These are phyloP conservation scores for Meyerozyma guilliermondii DNA, from an alignment of 1,139 yeast genomes.

Conservation along the genomic window DNA sequence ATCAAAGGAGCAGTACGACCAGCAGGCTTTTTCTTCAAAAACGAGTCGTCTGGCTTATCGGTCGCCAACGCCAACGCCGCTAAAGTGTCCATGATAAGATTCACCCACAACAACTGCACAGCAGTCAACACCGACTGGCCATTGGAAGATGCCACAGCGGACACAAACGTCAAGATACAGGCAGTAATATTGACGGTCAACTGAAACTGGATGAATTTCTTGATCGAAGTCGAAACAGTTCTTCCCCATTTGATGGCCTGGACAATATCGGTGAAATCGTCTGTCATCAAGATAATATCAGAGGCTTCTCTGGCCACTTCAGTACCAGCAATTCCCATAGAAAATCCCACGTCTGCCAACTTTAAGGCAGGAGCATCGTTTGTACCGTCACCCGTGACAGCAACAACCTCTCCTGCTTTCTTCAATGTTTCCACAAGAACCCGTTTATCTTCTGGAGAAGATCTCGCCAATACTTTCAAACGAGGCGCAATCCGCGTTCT, in stretches of 20 bases:
- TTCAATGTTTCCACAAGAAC: conserved; percentile 79
- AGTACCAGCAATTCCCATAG: conserved; percentile 92
- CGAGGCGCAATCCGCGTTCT: conserved; percentile 60
- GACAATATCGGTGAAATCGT: conserved; percentile 90
- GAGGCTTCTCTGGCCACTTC: conserved; percentile 95
- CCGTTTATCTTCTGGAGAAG: conserved; percentile 93
- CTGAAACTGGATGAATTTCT: conserved; percentile 93
- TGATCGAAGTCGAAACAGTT: conserved; percentile 90
- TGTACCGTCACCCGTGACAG: conserved; percentile 98
- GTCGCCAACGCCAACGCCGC: conserved; percentile 98
- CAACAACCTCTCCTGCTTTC: conserved; percentile 85
- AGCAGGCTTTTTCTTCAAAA: conserved; percentile 77
- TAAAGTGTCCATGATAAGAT: conserved; percentile 94
- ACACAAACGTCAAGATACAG: conserved; percentile 84
- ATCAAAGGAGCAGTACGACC: conserved; percentile 80
- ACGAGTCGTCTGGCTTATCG: conserved; percentile 85
- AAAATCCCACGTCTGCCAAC: conserved; percentile 87
- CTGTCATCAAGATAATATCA: conserved; percentile 92
- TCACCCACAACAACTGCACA: conserved; percentile 95
- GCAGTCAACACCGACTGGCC: conserved; percentile 91
- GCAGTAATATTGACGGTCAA: conserved; percentile 96
- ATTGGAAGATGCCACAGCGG: conserved; percentile 79
- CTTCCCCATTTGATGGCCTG: conserved; percentile 99
- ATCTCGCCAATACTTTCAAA: conserved; percentile 82
- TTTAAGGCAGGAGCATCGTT: conserved; percentile 95